phyloP scores from a whole-genome alignment of 192 early-diverging fungal species.

The Gryganskiella cystojenkinii region DNA sequence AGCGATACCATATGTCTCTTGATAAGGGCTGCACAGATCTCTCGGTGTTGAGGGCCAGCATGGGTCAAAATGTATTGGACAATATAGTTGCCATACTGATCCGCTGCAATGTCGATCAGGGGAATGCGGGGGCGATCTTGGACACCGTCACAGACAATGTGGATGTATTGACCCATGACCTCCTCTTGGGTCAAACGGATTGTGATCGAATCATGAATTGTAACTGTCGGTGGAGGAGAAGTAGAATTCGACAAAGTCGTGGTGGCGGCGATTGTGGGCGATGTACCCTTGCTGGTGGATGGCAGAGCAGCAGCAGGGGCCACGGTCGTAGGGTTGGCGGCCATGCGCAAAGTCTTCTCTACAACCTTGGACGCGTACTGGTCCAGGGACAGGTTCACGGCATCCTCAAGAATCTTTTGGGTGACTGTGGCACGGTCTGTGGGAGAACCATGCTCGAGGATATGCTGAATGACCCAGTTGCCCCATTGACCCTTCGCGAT shows the following conservation, averaged over 20 bases:
- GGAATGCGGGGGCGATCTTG: conserved; percentile 54
- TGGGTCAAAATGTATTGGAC: conserved; percentile 77
- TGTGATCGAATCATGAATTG: conserved; percentile 18
- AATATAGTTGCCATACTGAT: conserved; percentile 85
- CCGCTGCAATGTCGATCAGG: conserved; percentile 78
- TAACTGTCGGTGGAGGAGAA: conserved; percentile 12
- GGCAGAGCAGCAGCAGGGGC: neutral
- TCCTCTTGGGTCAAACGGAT: conserved; percentile 41
- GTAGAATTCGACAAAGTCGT: neutral
- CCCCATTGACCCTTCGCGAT: conserved; percentile 85
- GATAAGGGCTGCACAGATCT: conserved; percentile 67
- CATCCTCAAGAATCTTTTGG: conserved; percentile 58
- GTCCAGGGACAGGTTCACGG: conserved; percentile 70
- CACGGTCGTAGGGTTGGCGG: neutral
- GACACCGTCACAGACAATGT: conserved; percentile 35
- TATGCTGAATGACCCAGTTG: conserved; percentile 86
- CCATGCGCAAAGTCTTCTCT: conserved; percentile 71
- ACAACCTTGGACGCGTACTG: conserved; percentile 85
- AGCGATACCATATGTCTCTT: conserved; percentile 75
- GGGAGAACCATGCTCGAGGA: conserved; percentile 70
- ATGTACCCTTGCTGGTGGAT: no score
- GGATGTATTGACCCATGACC: conserved; percentile 43
- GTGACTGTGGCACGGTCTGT: conserved; percentile 62
- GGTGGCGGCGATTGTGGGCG: neutral
- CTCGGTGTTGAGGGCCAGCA: conserved; percentile 65